A percentile compares a stretch with the other conserved stretches of the same genome.
phyloP scores from a whole-genome alignment of 345 rosid species.

The Pistacia vera region DNA sequence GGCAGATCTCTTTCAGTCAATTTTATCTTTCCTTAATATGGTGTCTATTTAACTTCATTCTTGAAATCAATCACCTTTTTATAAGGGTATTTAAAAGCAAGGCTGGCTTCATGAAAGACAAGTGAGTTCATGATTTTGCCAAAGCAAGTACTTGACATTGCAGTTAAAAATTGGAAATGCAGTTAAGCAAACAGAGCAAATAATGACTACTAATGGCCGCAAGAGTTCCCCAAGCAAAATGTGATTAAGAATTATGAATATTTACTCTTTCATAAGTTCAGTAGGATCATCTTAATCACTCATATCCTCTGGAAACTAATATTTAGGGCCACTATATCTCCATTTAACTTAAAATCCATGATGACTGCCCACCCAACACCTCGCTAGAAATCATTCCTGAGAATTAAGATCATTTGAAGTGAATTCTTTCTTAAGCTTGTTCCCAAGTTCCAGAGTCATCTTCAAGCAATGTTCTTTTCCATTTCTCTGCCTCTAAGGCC shows the following conservation, averaged over 20 bases:
- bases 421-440: not conserved
- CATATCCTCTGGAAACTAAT: not conserved
- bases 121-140: not conserved
- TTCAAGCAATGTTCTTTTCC: not conserved
- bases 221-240: not conserved
- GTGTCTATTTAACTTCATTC: not conserved
- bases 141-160: not conserved
- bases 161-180: not conserved
- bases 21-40: not conserved
- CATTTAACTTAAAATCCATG: no score
- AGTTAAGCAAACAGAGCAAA: not conserved
- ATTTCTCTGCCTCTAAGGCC: not conserved
- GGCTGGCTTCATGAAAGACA: not conserved
- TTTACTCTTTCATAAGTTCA: no score
- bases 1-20: not conserved
- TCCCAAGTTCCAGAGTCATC: not conserved
- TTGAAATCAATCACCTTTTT: not conserved
- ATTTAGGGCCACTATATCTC: not conserved
- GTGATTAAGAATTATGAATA: not conserved
- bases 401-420: not conserved
- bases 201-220: no score
- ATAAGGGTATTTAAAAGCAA: not conserved
- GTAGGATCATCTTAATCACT: not conserved
- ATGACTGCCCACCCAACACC: not conserved
- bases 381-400: not conserved